phyloP scores from a whole-genome alignment of 106 monocot genomes.

The Alisma plantagoaquatica region DNA sequence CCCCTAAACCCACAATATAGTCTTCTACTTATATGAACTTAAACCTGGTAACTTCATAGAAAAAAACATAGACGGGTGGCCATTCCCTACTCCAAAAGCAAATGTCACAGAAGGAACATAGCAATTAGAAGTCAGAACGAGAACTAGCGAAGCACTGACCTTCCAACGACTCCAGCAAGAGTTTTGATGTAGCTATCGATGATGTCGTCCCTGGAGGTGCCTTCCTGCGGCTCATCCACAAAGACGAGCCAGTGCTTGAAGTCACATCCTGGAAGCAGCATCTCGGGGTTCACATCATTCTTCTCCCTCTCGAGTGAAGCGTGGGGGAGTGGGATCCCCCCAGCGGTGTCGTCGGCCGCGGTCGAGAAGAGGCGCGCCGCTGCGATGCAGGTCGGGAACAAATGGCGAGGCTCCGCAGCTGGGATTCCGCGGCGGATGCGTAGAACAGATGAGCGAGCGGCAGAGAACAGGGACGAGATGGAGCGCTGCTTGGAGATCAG shows the following conservation, averaged over 20 bases:
- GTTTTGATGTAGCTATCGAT: constrained; percentile 15
- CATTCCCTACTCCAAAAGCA: background rate
- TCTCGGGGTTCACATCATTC: constrained; percentile 2
- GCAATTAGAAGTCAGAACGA: background rate
- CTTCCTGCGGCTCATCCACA: constrained; percentile 11
- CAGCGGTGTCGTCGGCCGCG: background rate
- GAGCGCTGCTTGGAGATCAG: background rate
- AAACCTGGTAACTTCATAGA: background rate
- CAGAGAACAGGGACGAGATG: background rate
- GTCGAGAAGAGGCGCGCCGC: background rate
- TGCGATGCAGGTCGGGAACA: background rate
- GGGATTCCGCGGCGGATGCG: too few species aligned
- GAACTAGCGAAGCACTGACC: constrained; percentile 3
- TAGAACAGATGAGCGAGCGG: too few species aligned
- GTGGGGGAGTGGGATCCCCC: background rate
- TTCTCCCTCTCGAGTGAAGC: background rate
- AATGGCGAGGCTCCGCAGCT: too few species aligned
- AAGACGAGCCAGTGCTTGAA: constrained; percentile 20
- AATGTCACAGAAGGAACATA: background rate
- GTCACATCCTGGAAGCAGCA: constrained; percentile 11
- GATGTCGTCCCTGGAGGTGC: constrained; percentile 6
- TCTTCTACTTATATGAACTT: background rate
- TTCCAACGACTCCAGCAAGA: constrained; percentile 9
- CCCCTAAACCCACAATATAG: background rate
- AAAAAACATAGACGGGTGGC: background rate